Conservation (phyloP, 164 flowering plant species). For the Saururus chinensis region DNA sequence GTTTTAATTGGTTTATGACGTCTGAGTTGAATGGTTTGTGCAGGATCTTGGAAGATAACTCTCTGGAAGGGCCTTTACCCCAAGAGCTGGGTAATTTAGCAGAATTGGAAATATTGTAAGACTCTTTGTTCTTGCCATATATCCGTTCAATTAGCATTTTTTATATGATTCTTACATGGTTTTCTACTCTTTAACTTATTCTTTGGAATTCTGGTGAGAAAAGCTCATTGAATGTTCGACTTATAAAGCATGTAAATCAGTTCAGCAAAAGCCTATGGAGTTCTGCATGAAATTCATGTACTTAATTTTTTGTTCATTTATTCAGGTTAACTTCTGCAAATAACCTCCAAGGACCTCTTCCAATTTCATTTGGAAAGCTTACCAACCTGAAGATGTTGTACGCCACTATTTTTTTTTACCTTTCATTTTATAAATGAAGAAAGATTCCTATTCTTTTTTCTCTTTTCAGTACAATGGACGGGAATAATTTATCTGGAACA, state of each 20-base stretch:
- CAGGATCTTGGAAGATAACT: constrained; percentile 20
- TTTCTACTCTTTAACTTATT: no score
- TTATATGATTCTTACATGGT: no score
- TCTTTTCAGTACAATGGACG: constrained; percentile 70
- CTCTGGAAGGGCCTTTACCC: constrained; percentile 19
- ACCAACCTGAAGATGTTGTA: constrained; percentile 52
- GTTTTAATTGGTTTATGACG: background rate
- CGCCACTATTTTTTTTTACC: constrained; percentile 10
- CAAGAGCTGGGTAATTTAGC: constrained; percentile 16
- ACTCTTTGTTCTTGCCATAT: background rate
- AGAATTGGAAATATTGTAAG: constrained; percentile 18
- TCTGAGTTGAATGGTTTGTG: background rate
- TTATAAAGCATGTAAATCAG: no score
- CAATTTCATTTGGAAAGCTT: constrained; percentile 33
- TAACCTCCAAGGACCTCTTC: constrained; percentile 50
- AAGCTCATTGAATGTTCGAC: no score
- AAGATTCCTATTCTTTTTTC: constrained; percentile 1
- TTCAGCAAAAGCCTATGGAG: background rate
- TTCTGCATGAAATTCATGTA: background rate
- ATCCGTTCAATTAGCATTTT: background rate
- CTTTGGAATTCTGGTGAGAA: no score
- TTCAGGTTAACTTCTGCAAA: constrained; percentile 44
- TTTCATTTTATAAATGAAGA: background rate
- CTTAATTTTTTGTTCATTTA: background rate
- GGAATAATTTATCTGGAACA: constrained; percentile 53